These are phyloP conservation scores for Chaetomiaceae sp. DNA, from an alignment of 2,329 filamentous ascomycete genomes.

Conservation along the genomic window DNA sequence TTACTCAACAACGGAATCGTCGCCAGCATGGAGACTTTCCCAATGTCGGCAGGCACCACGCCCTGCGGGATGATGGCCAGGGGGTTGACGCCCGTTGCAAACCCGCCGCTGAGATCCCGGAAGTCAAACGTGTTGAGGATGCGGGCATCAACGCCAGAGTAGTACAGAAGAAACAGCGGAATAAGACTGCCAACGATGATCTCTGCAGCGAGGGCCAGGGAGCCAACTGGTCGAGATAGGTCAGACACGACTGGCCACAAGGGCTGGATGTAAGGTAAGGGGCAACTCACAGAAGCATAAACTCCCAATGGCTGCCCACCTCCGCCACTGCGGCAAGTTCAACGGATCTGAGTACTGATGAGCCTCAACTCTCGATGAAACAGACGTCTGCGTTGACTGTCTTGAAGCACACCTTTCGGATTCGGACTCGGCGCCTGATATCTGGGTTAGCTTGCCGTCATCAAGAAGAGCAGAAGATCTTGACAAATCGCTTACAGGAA, in stretches of 20 bases:
- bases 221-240: conserved; percentile 19
- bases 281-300: conserved; percentile 30
- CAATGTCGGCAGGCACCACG: conserved; percentile 27
- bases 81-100: conserved; percentile 20
- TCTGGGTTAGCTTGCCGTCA: background rate
- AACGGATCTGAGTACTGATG: conserved; percentile 25
- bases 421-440: conserved; percentile 27
- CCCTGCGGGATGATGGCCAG: conserved; percentile 28
- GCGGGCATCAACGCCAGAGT: conserved; percentile 30
- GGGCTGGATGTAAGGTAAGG: background rate
- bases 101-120: conserved; percentile 19
- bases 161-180: conserved; percentile 32
- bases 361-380: background rate
- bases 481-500: conserved; percentile 15
- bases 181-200: conserved; percentile 29
- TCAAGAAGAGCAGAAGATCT: background rate
- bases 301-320: conserved; percentile 28
- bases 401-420: conserved; percentile 24
- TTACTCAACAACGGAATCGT: conserved; percentile 33
- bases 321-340: conserved; percentile 30
- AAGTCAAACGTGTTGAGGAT: conserved; percentile 28
- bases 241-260: conserved; percentile 1
- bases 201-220: conserved; percentile 27
- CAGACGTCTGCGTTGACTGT: too few relatives aligned
- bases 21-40: conserved; percentile 28